Conservation (phyloP, 768 basidiomycete species). For the Boletus pseudopeckii region DNA sequence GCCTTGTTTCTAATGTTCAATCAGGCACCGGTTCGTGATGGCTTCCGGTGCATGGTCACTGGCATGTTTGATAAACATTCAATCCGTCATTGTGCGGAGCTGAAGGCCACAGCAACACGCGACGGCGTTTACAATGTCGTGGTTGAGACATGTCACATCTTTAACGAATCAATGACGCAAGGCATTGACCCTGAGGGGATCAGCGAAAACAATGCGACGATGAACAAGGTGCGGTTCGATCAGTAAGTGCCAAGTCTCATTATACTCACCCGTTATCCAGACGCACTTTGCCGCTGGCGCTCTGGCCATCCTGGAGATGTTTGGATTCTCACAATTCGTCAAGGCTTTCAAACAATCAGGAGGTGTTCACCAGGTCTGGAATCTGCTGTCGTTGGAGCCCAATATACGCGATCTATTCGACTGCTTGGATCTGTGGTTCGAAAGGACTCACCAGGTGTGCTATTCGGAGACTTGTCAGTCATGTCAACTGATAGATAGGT, state of each 20-base stretch:
- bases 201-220: background rate
- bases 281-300: background rate
- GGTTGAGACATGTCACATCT: background rate
- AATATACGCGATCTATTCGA: rapidly evolving
- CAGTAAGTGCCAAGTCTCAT: background rate
- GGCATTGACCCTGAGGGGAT: background rate
- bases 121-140: too few relatives aligned
- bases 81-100: background rate
- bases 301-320: background rate
- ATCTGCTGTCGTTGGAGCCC: background rate
- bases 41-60: background rate
- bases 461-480: background rate
- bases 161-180: background rate
- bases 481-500: background rate
- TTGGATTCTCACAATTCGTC: too few relatives aligned
- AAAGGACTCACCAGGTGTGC: background rate
- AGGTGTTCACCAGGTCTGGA: background rate
- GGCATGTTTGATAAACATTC: background rate
- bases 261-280: background rate
- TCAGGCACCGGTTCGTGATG: background rate
- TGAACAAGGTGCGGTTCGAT: too few relatives aligned
- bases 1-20: background rate
- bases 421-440: background rate
- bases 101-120: background rate
- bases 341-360: background rate